These are phyloP conservation scores for Macrophomina pseudophaseolina DNA, from an alignment of 2,329 filamentous ascomycete genomes.

Conservation along the genomic window DNA sequence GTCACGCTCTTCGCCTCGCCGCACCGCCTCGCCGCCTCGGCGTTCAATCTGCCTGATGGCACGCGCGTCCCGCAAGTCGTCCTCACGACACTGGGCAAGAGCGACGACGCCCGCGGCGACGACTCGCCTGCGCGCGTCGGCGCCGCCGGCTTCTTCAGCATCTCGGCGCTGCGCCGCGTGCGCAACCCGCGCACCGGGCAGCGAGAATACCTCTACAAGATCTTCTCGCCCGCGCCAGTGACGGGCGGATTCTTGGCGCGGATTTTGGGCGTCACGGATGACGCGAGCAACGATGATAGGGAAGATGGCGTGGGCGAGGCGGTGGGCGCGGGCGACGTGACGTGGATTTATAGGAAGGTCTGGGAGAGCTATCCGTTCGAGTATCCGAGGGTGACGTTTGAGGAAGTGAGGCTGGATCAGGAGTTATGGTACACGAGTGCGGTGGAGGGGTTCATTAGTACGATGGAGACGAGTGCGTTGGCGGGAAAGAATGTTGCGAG, in stretches of 20 bases:
- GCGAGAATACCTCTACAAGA: slow-evolving; percentile 67
- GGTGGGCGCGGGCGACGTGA: slow-evolving; percentile 56
- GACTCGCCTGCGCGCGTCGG: slow-evolving; percentile 56
- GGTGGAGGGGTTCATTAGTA: slow-evolving; percentile 93
- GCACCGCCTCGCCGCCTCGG: slow-evolving; percentile 69
- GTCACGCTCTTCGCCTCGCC: slow-evolving; percentile 89
- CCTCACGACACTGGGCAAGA: slow-evolving; percentile 77
- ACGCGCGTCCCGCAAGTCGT: slow-evolving; percentile 71
- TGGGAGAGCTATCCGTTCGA: slow-evolving; percentile 89
- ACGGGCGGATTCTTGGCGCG: slow-evolving; percentile 53
- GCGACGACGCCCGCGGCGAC: slow-evolving; percentile 55
- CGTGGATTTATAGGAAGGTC: slow-evolving; percentile 77
- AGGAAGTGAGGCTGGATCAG: slow-evolving; percentile 61
- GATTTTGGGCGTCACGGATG: slow-evolving; percentile 50
- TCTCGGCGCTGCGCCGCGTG: slow-evolving; percentile 72
- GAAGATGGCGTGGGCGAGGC: slow-evolving; percentile 32
- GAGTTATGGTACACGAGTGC: slow-evolving; percentile 70
- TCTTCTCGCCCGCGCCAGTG: slow-evolving; percentile 64
- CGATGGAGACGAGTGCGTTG: slow-evolving; percentile 94
- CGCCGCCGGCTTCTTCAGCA: slow-evolving; percentile 80
- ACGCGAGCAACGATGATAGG: slow-evolving; percentile 39
- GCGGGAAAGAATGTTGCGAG: slow-evolving; percentile 87
- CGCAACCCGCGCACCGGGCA: slow-evolving; percentile 58
- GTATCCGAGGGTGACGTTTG: slow-evolving; percentile 84
- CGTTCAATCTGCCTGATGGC: slow-evolving; percentile 70